Conservation (phyloP, 768 basidiomycete species). For the Russula lepida region DNA sequence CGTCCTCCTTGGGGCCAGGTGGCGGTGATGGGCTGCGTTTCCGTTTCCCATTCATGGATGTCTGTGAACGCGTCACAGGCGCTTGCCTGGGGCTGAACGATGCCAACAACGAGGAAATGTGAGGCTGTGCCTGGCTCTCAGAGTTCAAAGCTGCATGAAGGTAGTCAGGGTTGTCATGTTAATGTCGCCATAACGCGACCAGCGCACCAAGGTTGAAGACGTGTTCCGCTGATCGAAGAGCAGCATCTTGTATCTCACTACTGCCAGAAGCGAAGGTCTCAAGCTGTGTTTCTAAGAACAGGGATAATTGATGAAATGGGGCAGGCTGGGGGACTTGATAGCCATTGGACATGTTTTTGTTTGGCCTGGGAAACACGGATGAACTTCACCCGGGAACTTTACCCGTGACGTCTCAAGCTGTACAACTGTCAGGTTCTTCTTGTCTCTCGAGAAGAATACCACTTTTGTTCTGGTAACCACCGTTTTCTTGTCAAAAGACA, state of each 20-base stretch:
- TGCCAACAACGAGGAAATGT: conserved; percentile 56
- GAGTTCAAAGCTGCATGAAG: conserved; percentile 48
- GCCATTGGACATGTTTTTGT: not conserved
- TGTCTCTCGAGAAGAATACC: not conserved
- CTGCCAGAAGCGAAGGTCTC: conserved; percentile 50
- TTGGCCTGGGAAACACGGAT: not conserved
- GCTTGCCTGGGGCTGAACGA: conserved; percentile 61
- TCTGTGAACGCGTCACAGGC: conserved; percentile 67
- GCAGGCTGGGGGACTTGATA: conserved; percentile 26
- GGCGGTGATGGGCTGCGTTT: conserved; percentile 36
- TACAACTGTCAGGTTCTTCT: too few relatives aligned
- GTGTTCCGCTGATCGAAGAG: conserved; percentile 62
- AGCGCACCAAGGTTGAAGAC: conserved; percentile 67
- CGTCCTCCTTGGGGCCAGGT: conserved; percentile 23
- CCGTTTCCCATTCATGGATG: conserved; percentile 36
- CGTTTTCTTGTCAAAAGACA: not conserved
- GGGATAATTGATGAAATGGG: conserved; percentile 43
- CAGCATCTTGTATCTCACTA: conserved; percentile 44
- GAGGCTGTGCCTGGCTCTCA: conserved; percentile 55
- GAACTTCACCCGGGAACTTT: too few relatives aligned
- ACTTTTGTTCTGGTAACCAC: not conserved
- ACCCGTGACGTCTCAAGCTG: too few relatives aligned
- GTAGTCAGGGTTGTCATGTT: not conserved
- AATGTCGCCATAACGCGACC: not conserved
- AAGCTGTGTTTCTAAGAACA: conserved; percentile 44